Evolutionary conservation across 1,284 basidiomycete species (phyloP).

Genomic region (Ceratobasidium sp.): DNA sequence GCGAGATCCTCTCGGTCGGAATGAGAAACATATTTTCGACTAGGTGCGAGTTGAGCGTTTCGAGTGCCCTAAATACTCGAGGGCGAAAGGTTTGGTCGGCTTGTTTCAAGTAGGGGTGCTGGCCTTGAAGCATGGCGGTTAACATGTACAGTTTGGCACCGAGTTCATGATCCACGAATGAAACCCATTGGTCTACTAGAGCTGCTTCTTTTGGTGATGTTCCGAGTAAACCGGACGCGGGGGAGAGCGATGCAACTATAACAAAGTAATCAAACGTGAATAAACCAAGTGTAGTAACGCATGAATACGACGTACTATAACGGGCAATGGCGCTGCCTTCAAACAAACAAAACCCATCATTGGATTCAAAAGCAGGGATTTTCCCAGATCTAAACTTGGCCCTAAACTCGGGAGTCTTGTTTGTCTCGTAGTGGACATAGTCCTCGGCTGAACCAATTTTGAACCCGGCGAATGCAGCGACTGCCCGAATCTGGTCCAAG

Average conservation of each 20-base stretch:
- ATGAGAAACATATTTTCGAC: conserved; percentile 89
- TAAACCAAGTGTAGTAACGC: conserved; percentile 54
- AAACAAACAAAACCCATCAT: conserved; percentile 83
- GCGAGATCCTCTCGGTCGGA: conserved; percentile 87
- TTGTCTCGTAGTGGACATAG: conserved; percentile 78
- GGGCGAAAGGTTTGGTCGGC: conserved; percentile 68
- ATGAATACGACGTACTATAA: conserved; percentile 78
- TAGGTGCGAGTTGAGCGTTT: conserved; percentile 81
- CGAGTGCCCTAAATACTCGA: conserved; percentile 67
- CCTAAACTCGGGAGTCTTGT: conserved; percentile 82
- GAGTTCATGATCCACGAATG: conserved; percentile 73
- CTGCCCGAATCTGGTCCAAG: conserved; percentile 71
- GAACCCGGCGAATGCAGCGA: conserved; percentile 78
- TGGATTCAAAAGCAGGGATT: conserved; percentile 84
- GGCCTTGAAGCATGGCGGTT: conserved; percentile 51
- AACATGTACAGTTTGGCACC: conserved; percentile 53
- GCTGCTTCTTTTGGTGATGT: conserved; percentile 68
- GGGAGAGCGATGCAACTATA: conserved; percentile 75
- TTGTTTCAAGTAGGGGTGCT: conserved; percentile 56
- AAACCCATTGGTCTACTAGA: conserved; percentile 75
- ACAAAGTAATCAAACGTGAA: conserved; percentile 35
- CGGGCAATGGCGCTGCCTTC: conserved; percentile 87
- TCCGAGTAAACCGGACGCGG: conserved; percentile 76
- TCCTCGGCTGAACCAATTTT: conserved; percentile 69
- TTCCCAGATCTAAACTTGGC: conserved; percentile 86